Conservation (phyloP, 345 rosid species). For the Populus deltoides region DNA sequence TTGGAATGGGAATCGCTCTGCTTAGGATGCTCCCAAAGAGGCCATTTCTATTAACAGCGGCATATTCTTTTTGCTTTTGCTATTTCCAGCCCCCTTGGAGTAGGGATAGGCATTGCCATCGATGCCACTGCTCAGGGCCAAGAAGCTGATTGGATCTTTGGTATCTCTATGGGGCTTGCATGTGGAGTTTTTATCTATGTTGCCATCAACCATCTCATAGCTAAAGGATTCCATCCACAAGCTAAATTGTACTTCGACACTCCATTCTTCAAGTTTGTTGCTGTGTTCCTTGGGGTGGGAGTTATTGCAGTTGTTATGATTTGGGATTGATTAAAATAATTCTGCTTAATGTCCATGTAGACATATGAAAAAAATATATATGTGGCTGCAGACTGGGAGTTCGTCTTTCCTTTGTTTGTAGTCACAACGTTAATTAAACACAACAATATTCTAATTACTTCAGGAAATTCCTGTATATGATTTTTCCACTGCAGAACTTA, state of each 20-base stretch:
- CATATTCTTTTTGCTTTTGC: constrained; percentile 80
- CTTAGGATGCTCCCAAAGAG: constrained; percentile 72
- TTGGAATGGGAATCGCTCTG: constrained; percentile 84
- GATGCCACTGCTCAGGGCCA: constrained; percentile 67
- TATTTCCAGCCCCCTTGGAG: constrained; percentile 47
- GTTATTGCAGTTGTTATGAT: constrained; percentile 75
- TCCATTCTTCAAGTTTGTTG: constrained; percentile 66
- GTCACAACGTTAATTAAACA: too few species aligned
- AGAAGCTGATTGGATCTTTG: constrained; percentile 67
- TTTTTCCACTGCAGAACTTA: too few species aligned
- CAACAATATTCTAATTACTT: too few species aligned
- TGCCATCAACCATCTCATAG: constrained; percentile 77
- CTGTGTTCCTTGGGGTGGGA: constrained; percentile 64
- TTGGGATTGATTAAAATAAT: constrained; percentile 51
- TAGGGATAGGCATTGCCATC: constrained; percentile 80
- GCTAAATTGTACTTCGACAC: constrained; percentile 47
- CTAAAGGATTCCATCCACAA: constrained; percentile 72
- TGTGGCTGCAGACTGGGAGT: too few species aligned
- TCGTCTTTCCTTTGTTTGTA: too few species aligned
- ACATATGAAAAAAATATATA: too few species aligned
- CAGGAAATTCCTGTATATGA: too few species aligned
- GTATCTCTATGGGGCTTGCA: constrained; percentile 80
- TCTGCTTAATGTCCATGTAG: too few species aligned
- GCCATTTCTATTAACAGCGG: constrained; percentile 59
- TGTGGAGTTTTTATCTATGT: constrained; percentile 79